Base-by-base conservation (phyloP, 176 grass and related monocot genomes). In the Stipa capillata region DNA sequence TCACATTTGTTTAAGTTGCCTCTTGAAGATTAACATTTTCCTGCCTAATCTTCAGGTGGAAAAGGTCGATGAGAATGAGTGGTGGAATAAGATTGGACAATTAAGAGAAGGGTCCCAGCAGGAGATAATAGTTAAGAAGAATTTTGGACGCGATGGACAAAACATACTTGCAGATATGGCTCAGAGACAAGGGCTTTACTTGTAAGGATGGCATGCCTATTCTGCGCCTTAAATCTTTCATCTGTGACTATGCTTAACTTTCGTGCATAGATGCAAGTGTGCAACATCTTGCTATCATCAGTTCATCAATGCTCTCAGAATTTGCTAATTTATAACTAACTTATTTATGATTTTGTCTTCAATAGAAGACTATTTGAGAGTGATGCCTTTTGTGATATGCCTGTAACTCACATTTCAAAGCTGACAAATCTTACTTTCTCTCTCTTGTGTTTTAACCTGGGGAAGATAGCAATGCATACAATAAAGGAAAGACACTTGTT, bases 121-220 rank as follows among this genome's bases (percentile, higher is more conserved):
- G 83, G 95, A 94, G 78, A 59, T 98, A 68, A 83, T 98, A 52
- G 85, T 98, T 34, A 98, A 92, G 80, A 65, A 31, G 11, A 90
- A 92, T 88, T 89, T 98, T n/a, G 95, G 95, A 41, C 92, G 95
- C 24, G 95, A 94, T 85, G 92, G 87, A 73, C 95, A 98, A 47
- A 90, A 92, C 58, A 74, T 76, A 72, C 85, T 98, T 56, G 87
- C 90, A 77, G 52, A 91, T 72, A 98, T 98, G 90, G 92, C 92
- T 79, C 92, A 83, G 16, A 87, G 63, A 74, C 85, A 92, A 51
- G 92, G 92, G 61, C 77, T 98, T 58, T 87, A 98, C 83, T 98
- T 98, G 95, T 98, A 98, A 78, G 92, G 57, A 56, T 76, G 31
- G 5, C 44, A 71, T 68, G 3, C 52, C 7, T 84, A 63, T 83